Conservation (phyloP, 2,329 filamentous ascomycete species). For the Ophiostoma pallidulum region DNA sequence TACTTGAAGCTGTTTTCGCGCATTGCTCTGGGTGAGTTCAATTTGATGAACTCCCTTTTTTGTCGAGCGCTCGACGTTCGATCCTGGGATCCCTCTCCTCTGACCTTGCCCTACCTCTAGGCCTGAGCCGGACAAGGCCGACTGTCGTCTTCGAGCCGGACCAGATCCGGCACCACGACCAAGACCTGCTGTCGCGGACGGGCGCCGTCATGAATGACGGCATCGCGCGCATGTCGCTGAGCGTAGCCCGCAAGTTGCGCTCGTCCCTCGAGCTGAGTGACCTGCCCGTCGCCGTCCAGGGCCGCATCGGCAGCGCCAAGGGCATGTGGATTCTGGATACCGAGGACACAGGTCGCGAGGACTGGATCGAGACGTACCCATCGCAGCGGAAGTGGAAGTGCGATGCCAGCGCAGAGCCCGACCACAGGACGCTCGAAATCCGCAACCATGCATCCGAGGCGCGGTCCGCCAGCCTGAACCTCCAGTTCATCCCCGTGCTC, state of each 20-base stretch:
- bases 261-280: slow-evolving; percentile 38
- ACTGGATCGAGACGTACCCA: slow-evolving; percentile 57
- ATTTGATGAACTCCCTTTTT: slow-evolving; percentile 23
- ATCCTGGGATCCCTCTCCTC: no score
- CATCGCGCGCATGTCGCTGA: slow-evolving; percentile 54
- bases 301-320: slow-evolving; percentile 62
- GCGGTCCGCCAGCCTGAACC: slow-evolving; percentile 49
- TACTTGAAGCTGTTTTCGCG: slow-evolving; percentile 50
- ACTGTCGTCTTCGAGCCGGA: slow-evolving; percentile 34
- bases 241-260: slow-evolving; percentile 45
- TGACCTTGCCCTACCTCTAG: slow-evolving; percentile 23
- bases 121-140: slow-evolving; percentile 41
- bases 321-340: slow-evolving; percentile 63
- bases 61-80: background rate
- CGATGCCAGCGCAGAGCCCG: slow-evolving; percentile 34
- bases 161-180: slow-evolving; percentile 34
- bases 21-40: slow-evolving; percentile 43
- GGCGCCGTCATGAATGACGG: slow-evolving; percentile 55
- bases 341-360: slow-evolving; percentile 31
- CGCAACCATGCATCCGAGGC: slow-evolving; percentile 37
- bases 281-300: slow-evolving; percentile 59
- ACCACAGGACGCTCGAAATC: slow-evolving; percentile 58
- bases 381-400: slow-evolving; percentile 62
- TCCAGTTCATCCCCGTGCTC: slow-evolving; percentile 60
- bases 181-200: slow-evolving; percentile 31